phyloP scores from a whole-genome alignment of 345 rosid species.

The Corchorus olitorius region DNA sequence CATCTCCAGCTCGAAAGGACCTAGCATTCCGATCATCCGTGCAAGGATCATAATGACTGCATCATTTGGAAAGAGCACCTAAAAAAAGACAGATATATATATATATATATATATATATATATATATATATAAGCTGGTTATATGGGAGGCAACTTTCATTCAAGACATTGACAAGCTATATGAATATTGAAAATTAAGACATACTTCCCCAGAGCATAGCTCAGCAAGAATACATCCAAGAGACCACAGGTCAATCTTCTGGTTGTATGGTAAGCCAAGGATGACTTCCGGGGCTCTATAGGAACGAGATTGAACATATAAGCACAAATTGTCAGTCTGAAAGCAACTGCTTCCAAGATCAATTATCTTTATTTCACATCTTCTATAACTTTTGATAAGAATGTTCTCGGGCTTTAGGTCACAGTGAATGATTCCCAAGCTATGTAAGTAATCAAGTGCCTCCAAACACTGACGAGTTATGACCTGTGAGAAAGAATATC shows the following conservation, averaged over 20 bases:
- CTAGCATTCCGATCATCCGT: slow-evolving; percentile 68
- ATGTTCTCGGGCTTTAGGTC: slow-evolving; percentile 96
- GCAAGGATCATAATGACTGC: slow-evolving; percentile 77
- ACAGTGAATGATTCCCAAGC: slow-evolving; percentile 88
- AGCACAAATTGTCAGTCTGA: slow-evolving; percentile 70
- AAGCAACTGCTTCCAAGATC: slow-evolving; percentile 99
- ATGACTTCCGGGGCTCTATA: slow-evolving; percentile 99
- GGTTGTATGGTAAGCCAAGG: slow-evolving; percentile 83
- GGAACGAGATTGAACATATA: slow-evolving; percentile 93
- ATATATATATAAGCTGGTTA: too few relatives aligned
- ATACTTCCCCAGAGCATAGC: slow-evolving; percentile 90
- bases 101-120: too few relatives aligned
- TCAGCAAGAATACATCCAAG: slow-evolving; percentile 94
- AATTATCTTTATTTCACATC: slow-evolving; percentile 79
- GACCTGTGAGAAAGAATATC: slow-evolving; percentile 38
- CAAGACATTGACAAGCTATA: neutral
- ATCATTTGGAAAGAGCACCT: slow-evolving; percentile 94
- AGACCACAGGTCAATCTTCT: slow-evolving; percentile 95
- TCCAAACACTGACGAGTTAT: slow-evolving; percentile 92
- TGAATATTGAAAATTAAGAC: slow-evolving; percentile 20
- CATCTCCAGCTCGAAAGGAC: slow-evolving; percentile 83
- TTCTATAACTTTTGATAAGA: slow-evolving; percentile 79
- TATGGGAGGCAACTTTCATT: neutral
- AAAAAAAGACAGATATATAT: slow-evolving; percentile 13
- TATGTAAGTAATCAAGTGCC: slow-evolving; percentile 80